Conservation (phyloP, 768 basidiomycete species). For the Pulveroboletus sp. region DNA sequence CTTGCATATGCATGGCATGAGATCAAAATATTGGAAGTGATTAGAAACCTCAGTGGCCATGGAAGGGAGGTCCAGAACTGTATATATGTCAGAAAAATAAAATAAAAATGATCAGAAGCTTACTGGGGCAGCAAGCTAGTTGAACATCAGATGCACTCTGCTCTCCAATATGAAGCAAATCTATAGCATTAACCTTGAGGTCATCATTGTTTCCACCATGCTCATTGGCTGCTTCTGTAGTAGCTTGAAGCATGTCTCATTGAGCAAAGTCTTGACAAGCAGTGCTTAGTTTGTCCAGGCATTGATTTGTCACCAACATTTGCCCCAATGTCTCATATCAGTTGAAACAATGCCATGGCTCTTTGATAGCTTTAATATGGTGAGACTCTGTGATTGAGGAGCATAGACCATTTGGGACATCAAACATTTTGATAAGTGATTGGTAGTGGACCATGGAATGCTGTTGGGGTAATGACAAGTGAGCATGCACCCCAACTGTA, state of each 20-base stretch:
- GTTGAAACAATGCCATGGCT: neutral
- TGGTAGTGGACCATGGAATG: neutral
- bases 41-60: neutral
- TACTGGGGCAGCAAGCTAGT: neutral
- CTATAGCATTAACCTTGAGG: neutral
- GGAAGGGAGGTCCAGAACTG: neutral
- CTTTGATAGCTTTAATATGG: neutral
- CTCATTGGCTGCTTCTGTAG: neutral
- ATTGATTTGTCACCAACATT: neutral
- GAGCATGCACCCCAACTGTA: neutral
- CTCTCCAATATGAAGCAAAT: neutral
- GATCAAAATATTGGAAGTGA: neutral
- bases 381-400: neutral
- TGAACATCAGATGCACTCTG: neutral
- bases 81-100: neutral
- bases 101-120: too few species aligned
- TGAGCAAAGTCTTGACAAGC: neutral
- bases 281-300: neutral
- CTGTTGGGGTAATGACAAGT: neutral
- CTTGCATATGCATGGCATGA: neutral
- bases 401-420: neutral
- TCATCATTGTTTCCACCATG: neutral
- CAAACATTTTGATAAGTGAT: neutral
- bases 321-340: neutral
- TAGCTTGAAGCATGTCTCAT: neutral